A percentile compares a stretch with the other conserved stretches of the same genome.
phyloP scores from a whole-genome alignment of 495 filamentous ascomycete genomes.

The Hypoxylon lienhwacheense region DNA sequence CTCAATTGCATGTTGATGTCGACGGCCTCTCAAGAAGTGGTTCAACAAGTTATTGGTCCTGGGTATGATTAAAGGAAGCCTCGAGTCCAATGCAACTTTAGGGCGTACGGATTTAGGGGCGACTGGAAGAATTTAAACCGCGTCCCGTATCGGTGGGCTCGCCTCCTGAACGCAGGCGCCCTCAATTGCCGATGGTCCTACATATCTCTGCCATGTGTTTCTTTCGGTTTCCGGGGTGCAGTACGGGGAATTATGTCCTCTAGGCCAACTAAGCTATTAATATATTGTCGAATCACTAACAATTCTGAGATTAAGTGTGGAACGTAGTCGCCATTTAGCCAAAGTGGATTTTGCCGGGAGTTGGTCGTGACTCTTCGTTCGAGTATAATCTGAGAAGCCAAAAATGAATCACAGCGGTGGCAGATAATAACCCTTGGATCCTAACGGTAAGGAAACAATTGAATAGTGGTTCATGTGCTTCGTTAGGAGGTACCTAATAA shows the following conservation, averaged over 20 bases:
- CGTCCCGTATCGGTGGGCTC: conserved; percentile 11
- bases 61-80: conserved; percentile 8
- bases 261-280: conserved; percentile 25
- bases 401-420: conserved; percentile 4
- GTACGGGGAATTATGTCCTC: conserved; percentile 14
- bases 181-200: conserved; percentile 37
- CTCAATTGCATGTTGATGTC: conserved; percentile 30
- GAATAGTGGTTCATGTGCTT: too few species aligned
- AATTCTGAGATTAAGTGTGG: conserved; percentile 32
- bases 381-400: conserved; percentile 4
- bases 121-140: conserved; percentile 29
- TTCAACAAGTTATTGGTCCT: conserved; percentile 1
- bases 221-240: conserved; percentile 20
- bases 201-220: conserved; percentile 24
- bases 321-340: conserved; percentile 30
- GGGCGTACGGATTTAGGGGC: background rate
- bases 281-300: conserved; percentile 24
- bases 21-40: conserved; percentile 11
- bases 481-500: too few species aligned
- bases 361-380: conserved; percentile 2
- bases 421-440: background rate
- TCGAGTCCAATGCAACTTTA: conserved; percentile 4
- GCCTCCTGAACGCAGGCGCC: conserved; percentile 21
- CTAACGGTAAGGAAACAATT: background rate
- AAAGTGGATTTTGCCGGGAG: conserved; percentile 33